Percentiles rank a stretch among this genome's conserved stretches.
These are phyloP conservation scores for Bryum argenteum DNA, from an alignment of 225 moss, liverwort and hornwort species.

Conservation along the genomic window DNA sequence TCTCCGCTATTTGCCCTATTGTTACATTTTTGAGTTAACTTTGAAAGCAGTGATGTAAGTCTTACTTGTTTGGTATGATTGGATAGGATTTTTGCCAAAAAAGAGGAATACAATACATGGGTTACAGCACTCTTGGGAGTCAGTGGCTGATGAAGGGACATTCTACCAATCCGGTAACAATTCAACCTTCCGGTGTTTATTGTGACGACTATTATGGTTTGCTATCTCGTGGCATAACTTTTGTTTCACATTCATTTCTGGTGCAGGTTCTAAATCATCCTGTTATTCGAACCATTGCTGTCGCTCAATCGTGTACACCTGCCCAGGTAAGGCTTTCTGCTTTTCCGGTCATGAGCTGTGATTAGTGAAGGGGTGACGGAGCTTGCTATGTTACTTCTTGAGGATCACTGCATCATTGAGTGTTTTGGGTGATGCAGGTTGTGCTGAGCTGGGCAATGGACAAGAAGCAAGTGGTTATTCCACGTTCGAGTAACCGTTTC, in stretches of 20 bases:
- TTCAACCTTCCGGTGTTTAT: background rate
- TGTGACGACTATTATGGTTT: background rate
- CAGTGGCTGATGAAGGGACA: conserved; percentile 48
- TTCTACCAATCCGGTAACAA: conserved; percentile 37
- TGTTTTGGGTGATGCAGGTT: conserved; percentile 37
- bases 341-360: background rate
- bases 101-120: conserved; percentile 45
- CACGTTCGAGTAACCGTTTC: conserved; percentile 42
- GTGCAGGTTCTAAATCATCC: conserved; percentile 50
- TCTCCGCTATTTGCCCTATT: background rate
- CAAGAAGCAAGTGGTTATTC: conserved; percentile 48
- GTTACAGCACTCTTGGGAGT: conserved; percentile 49
- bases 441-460: conserved; percentile 49
- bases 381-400: no score
- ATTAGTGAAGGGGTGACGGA: no score
- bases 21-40: background rate
- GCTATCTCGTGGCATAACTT: background rate
- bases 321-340: conserved; percentile 36
- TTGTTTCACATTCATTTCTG: conserved; percentile 8
- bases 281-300: conserved; percentile 34
- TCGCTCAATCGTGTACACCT: conserved; percentile 45
- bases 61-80: conserved; percentile 2
- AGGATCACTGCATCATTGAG: background rate
- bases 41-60: background rate
- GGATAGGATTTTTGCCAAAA: conserved; percentile 32